Conservation (phyloP, 805 yeast genomes). For the Ogataea kodamae region DNA sequence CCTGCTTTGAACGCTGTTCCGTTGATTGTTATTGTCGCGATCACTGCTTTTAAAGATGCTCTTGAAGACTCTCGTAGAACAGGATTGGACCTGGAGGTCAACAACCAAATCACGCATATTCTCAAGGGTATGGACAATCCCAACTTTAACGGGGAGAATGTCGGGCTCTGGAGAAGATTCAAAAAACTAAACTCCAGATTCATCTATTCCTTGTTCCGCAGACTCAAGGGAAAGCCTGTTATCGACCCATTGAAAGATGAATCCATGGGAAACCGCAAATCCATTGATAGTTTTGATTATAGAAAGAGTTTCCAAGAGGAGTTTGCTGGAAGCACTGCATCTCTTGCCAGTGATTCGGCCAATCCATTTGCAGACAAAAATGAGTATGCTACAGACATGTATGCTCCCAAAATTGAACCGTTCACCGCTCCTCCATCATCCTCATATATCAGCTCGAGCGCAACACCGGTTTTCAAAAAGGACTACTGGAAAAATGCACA, state of each 20-base stretch:
- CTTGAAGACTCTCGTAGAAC: constrained; percentile 79
- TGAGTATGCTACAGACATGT: constrained; percentile 12
- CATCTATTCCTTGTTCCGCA: constrained; percentile 17
- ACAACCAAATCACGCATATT: constrained; percentile 69
- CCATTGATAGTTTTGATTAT: constrained; percentile 34
- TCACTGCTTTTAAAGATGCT: constrained; percentile 78
- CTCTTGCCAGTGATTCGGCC: constrained; percentile 14
- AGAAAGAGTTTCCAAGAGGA: constrained; percentile 28
- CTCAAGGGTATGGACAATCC: constrained; percentile 52
- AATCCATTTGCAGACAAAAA: constrained; percentile 26
- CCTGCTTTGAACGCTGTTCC: constrained; percentile 78
- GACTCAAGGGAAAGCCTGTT: constrained; percentile 21
- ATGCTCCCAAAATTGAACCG: constrained; percentile 21
- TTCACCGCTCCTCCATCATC: constrained; percentile 29
- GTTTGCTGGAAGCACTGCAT: constrained; percentile 16
- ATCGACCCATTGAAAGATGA: constrained; percentile 26
- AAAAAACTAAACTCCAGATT: constrained; percentile 43
- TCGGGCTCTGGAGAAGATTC: constrained; percentile 66
- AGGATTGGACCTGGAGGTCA: constrained; percentile 65
- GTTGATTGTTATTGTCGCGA: constrained; percentile 66
- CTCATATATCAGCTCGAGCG: constrained; percentile 7
- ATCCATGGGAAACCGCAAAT: constrained; percentile 25
- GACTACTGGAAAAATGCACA: constrained; percentile 68
- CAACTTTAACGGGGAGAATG: constrained; percentile 60
- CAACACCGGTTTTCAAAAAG: constrained; percentile 33